Evolutionary conservation across 129 eudicot species (phyloP).

Genomic region (Flaveria bidentis): DNA sequence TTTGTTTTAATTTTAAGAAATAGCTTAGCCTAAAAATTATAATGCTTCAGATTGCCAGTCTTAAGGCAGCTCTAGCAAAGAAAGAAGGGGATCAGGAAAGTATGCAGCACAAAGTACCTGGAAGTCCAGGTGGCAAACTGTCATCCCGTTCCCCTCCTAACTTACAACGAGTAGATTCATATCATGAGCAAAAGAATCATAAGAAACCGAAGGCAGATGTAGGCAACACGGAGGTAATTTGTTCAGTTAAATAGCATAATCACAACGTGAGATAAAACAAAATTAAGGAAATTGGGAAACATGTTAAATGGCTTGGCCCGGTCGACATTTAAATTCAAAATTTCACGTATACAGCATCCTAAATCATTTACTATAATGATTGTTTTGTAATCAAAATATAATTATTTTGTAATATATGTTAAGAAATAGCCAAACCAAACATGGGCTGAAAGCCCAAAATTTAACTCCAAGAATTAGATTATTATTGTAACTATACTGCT

Average conservation of each 20-base stretch:
- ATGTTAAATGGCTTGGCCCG: background rate
- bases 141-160: constrained; percentile 56
- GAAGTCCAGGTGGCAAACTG: constrained; percentile 62
- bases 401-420: background rate
- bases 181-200: constrained; percentile 39
- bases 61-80: constrained; percentile 84
- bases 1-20: constrained; percentile 11
- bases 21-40: background rate
- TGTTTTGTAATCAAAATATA: background rate
- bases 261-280: background rate
- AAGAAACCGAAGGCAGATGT: constrained; percentile 79
- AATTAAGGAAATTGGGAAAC: background rate
- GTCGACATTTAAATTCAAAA: background rate
- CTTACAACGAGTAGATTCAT: constrained; percentile 39
- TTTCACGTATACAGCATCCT: background rate
- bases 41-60: constrained; percentile 72
- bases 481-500: background rate
- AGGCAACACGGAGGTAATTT: constrained; percentile 72
- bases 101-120: constrained; percentile 44
- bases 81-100: constrained; percentile 61
- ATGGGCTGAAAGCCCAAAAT: background rate
- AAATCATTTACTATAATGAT: background rate
- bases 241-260: background rate
- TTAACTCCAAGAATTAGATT: background rate
- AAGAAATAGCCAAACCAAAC: background rate